Base-by-base conservation (phyloP, 805 yeast genomes). In the Myxozyma neglecta region DNA sequence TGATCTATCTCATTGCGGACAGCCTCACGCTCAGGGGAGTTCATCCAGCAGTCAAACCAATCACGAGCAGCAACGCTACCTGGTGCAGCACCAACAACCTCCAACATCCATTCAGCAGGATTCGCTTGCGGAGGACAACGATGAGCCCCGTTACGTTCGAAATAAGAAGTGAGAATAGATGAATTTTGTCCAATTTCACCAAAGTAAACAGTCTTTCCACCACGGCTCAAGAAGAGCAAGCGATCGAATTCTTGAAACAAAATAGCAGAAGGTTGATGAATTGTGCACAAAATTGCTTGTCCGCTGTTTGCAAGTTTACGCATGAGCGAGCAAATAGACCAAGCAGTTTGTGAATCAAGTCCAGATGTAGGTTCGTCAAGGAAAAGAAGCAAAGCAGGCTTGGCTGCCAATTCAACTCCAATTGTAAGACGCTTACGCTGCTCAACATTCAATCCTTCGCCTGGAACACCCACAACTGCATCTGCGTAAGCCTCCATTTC, bases 81-180 rank as follows among this genome's bases (percentile, higher is more conserved):
- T 53, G 76, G 76, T 46, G 73, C 76, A 58, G 77, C 79, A 37
- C 82, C 80, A 57, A 72, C 70, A n/a, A 69, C 71, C 48, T 88
- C 88, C 75, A 90, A 79, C 96, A 90, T 90, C 94, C 96, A 90
- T 77, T 90, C 96, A 13, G 92, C 93, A 37, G 93, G 94, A 67
- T 88, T 88, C 5, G 89, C 90, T 46, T 79, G 79, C 6, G 79
- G 76, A 20, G 92, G 91, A 76, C 92, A 88, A 58, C 77, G 76
- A 32, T 79, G 81, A 46, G 91, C 83, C 57, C 90, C 91, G 66
- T 86, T 74, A 67, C 80, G 80, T 75, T 88, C 92, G 70, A 88
- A 88, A 73, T 88, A 88, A 60, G 78, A 51, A 9, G 85, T 81
- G 73, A 88, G 77, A 2, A 85, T 77, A 43, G 68, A 60, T 55